Evolutionary conservation across 345 rosid genomes (phyloP), one percentile per base, ranked within the genome.

Genomic region (Raphanus sativus): DNA sequence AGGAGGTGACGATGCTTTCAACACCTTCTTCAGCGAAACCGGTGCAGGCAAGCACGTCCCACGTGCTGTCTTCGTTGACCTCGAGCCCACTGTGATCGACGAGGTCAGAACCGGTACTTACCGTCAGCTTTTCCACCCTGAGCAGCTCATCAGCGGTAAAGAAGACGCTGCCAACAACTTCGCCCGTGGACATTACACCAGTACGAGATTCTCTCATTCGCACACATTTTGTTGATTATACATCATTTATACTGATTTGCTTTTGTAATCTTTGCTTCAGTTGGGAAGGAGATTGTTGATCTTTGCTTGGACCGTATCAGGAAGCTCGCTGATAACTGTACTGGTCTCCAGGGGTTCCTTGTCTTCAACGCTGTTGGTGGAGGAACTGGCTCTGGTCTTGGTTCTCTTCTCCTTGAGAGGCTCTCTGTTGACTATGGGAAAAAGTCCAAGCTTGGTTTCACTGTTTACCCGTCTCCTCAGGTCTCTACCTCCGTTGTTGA

Each of bases 391-490:
- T 50, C 56, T 50, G 56, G 56, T 50, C 56, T 50, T 50, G 56
- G 55, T 0, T 50, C 56, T 15, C 56, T 50, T 50, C 56, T 50
- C 56, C 56, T 50, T 15, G 56, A 50, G 56, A 50, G 56, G 13
- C 56, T 50, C 21, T 50, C 56, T 50, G 56, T 50, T 2, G 56
- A 50, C 56, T 50, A 50, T 2, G 56, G 56, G 24, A 50, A 50
- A 12, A 45, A 45, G 5, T 48, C 16, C 13, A 89, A 89, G 84
- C 55, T 89, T 28, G 93, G 93, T 24, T 89, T 89, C 85, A 89
- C 92, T 40, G 91, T 89, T n/a, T 89, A 88, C 70, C 94, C 94
- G 10, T 89, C 92, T 26, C 94, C 94, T 0, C 94, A 88, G 79
- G 94, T 89, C 42, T 89, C 94, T 0, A 88, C 94, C 0, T 86